Evolutionary conservation across 805 yeast species (phyloP), one percentile per base, ranked within the genome.

Genomic region (Teunomyces atbi): DNA sequence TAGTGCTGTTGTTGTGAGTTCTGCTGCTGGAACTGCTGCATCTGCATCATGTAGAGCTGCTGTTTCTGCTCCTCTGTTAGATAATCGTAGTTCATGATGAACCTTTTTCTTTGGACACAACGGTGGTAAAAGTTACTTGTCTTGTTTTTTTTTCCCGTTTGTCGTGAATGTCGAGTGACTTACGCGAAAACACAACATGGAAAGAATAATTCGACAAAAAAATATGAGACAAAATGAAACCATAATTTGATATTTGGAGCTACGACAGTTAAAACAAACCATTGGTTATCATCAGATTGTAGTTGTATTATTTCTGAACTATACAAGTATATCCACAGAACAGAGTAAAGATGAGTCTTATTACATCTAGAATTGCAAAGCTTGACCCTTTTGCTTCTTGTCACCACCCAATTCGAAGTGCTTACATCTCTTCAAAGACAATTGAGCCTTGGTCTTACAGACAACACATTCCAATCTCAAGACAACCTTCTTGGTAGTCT

Each of bases 381-480:
- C 99, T 82, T 89, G 97, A 79, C 99, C 99, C 90, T 94, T 94
- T 83, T 94, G 97, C 83, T 94, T 94, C 89, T 88, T 94, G 85
- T 94, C 99, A 84, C 99, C 99, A 86, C 99, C 99, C 75, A 94
- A 90, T 84, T 94, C 99, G 79, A 94, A 94, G 83, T 94, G 99
- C 94, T 94, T 94, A 86, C 98, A 94, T 85, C 99, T 89, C 94
- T 94, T 94, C 78, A 94, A 84, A 55, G 96, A 74, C 65, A 94
- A 83, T 84, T 94, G 99, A 69, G 95, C 86, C 87, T 90, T 94
- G 82, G 97, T 87, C 90, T 94, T 94, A 82, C 99, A 94, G 67
- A 77, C 82, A 68, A 91, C 89, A 88, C 99, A 94, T 84, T 94
- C 99, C 73, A 94, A 86, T 83, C 97, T 92, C 74, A 94, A 86